Conservation (phyloP, 2,329 filamentous ascomycete species). For the Fusarium nanum region DNA sequence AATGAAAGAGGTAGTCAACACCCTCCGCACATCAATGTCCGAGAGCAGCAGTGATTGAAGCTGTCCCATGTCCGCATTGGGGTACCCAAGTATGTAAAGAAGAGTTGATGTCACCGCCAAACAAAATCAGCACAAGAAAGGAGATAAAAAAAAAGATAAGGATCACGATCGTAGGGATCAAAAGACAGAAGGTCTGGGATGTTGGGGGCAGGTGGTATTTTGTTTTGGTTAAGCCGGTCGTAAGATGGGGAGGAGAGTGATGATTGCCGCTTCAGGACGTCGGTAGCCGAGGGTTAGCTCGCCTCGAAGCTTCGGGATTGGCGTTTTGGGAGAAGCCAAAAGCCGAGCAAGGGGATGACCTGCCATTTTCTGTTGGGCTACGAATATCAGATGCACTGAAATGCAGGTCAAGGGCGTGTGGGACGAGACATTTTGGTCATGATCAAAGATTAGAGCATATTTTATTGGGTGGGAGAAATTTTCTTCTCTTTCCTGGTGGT, state of each 20-base stretch:
- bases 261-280: slow-evolving; percentile 35
- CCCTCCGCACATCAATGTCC: slow-evolving; percentile 31
- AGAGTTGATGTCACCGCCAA: slow-evolving; percentile 5
- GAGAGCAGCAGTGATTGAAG: slow-evolving; percentile 10
- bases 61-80: slow-evolving; percentile 10
- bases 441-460: slow-evolving; percentile 9
- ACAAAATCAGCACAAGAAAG: neutral
- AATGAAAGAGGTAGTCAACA: neutral
- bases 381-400: neutral
- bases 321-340: slow-evolving; percentile 25
- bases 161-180: slow-evolving; percentile 30
- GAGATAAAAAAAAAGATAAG: neutral
- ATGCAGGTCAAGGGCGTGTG: slow-evolving; percentile 29
- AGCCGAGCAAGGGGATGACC: slow-evolving; percentile 35
- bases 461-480: neutral
- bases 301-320: slow-evolving; percentile 39
- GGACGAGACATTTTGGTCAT: slow-evolving; percentile 44
- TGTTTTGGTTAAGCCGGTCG: slow-evolving; percentile 34
- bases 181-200: slow-evolving; percentile 26
- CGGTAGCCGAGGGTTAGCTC: slow-evolving; percentile 45
- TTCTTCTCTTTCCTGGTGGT: neutral
- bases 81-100: neutral
- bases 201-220: slow-evolving; percentile 44
- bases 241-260: slow-evolving; percentile 30
- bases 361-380: slow-evolving; percentile 5